Conservation (phyloP, 1,139 yeast genomes). For the Geotrichum cucujoidarum region DNA sequence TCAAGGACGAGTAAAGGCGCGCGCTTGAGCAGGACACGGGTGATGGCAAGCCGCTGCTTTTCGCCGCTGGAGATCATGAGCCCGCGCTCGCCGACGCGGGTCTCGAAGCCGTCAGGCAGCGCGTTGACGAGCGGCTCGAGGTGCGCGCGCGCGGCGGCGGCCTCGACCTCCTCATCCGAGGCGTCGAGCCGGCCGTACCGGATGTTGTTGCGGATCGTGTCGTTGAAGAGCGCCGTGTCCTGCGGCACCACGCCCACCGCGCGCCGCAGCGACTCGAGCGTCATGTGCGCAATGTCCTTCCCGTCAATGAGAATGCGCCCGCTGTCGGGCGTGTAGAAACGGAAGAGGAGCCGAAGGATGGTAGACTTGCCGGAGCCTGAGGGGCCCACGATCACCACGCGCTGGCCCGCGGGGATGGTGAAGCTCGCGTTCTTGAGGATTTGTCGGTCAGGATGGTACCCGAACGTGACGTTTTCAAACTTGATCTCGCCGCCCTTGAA, state of each 20-base stretch:
- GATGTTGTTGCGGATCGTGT: constrained; percentile 79
- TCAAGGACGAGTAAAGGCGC: constrained; percentile 95
- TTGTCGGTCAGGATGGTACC: constrained; percentile 83
- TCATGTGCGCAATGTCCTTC: constrained; percentile 74
- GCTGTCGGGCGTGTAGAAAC: constrained; percentile 77
- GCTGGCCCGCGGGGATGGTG: constrained; percentile 83
- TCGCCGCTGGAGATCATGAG: constrained; percentile 99
- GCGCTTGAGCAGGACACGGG: constrained; percentile 74
- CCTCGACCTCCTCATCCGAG: constrained; percentile 61
- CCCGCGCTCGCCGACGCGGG: constrained; percentile 97
- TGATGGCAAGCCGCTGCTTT: constrained; percentile 91
- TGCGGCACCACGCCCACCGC: constrained; percentile 94
- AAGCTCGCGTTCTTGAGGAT: constrained; percentile 78
- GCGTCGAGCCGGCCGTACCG: constrained; percentile 81
- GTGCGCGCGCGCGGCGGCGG: constrained; percentile 65
- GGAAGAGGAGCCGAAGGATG: constrained; percentile 69
- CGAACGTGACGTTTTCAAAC: constrained; percentile 90
- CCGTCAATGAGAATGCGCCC: constrained; percentile 87
- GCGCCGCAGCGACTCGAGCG: constrained; percentile 66
- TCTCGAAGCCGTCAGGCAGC: constrained; percentile 76
- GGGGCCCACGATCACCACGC: constrained; percentile 92
- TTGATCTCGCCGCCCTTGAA: constrained; percentile 63
- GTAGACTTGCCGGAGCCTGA: constrained; percentile 96
- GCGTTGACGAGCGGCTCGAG: constrained; percentile 57
- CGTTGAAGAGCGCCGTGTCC: constrained; percentile 93